A percentile compares a stretch with the other conserved stretches of the same genome.
phyloP scores from a whole-genome alignment of 2,329 filamentous ascomycete species.

The Cadophora sp. region DNA sequence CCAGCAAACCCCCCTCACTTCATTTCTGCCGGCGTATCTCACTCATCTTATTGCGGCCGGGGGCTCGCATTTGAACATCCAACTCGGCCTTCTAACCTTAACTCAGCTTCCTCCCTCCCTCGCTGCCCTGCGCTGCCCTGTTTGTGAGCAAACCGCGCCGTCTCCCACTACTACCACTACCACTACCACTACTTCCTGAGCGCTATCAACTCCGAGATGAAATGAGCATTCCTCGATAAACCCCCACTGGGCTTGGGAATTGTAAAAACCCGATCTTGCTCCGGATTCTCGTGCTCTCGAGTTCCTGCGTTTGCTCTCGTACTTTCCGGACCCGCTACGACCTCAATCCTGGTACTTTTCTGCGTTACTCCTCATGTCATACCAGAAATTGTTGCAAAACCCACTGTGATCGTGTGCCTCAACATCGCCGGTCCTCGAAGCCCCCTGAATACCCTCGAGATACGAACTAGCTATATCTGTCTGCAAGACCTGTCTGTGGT shows the following conservation, averaged over 20 bases:
- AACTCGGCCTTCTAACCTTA: conserved; percentile 15
- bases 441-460: not conserved
- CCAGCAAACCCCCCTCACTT: not conserved
- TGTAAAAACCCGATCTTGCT: not conserved
- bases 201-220: conserved; percentile 20
- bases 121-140: conserved; percentile 23
- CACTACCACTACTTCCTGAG: not conserved
- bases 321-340: conserved; percentile 33
- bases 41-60: not conserved
- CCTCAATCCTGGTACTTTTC: conserved; percentile 36
- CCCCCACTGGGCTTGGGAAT: not conserved
- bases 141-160: conserved; percentile 22
- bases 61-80: conserved; percentile 3
- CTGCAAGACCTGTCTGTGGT: not conserved
- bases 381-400: conserved; percentile 28
- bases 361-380: conserved; percentile 36
- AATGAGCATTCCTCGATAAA: conserved; percentile 35
- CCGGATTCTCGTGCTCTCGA: conserved; percentile 22
- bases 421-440: conserved; percentile 20
- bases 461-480: not conserved
- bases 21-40: not conserved
- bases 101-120: conserved; percentile 16
- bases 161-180: conserved; percentile 12
- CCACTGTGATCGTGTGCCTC: conserved; percentile 32
- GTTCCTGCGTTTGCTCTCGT: conserved; percentile 29